phyloP scores from a whole-genome alignment of 352 stramenopile species.

The Phytophthora ramorum region DNA sequence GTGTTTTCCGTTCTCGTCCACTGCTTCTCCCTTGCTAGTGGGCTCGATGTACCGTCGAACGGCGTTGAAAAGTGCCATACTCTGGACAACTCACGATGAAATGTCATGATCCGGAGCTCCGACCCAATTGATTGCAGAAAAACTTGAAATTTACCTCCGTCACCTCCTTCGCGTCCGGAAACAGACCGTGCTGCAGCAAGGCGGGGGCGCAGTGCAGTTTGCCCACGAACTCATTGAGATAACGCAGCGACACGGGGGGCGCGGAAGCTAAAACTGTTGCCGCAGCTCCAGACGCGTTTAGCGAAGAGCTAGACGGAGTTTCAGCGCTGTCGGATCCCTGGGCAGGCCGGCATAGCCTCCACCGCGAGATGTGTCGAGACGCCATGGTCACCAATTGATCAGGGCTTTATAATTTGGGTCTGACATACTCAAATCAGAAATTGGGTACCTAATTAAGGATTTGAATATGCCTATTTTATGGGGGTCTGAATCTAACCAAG shows the following conservation, averaged over 20 bases:
- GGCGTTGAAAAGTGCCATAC: slow-evolving; percentile 87
- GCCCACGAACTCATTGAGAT: slow-evolving; percentile 87
- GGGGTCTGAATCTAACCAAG: neutral
- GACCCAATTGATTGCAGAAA: neutral
- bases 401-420: neutral
- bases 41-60: slow-evolving; percentile 69
- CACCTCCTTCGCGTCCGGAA: slow-evolving; percentile 86
- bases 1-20: slow-evolving; percentile 27
- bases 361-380: slow-evolving; percentile 45
- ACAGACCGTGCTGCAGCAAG: slow-evolving; percentile 76
- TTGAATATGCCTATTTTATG: neutral
- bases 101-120: neutral
- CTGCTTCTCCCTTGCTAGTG: slow-evolving; percentile 22
- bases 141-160: slow-evolving; percentile 56
- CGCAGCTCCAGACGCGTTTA: neutral
- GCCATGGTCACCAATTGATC: slow-evolving; percentile 18
- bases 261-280: slow-evolving; percentile 12
- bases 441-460: neutral
- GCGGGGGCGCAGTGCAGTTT: slow-evolving; percentile 76
- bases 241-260: slow-evolving; percentile 67
- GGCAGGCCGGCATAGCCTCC: slow-evolving; percentile 25
- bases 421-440: no score
- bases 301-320: slow-evolving; percentile 13
- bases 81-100: slow-evolving; percentile 41
- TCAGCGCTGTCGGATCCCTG: neutral